Percentiles rank a stretch among this genome's conserved stretches.
Evolutionary conservation across 805 yeast species (phyloP).

Genomic region (Candida andamanensis): DNA sequence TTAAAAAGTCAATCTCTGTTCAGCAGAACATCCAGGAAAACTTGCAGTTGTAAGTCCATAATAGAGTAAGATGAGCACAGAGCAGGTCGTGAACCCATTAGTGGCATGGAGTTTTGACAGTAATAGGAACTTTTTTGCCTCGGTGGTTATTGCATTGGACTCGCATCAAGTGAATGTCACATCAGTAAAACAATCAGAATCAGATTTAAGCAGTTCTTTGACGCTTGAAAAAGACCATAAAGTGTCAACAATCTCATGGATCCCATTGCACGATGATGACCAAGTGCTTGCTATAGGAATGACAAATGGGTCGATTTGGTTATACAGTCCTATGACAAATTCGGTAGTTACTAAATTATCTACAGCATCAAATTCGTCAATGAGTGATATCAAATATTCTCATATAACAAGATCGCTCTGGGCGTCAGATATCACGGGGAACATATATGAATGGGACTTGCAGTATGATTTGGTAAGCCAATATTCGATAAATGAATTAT

Average conservation of each 20-base stretch:
- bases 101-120: constrained; percentile 54
- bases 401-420: constrained; percentile 43
- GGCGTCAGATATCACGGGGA: constrained; percentile 56
- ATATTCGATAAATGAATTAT: constrained; percentile 36
- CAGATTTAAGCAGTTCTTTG: constrained; percentile 43
- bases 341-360: constrained; percentile 49
- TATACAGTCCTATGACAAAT: constrained; percentile 65
- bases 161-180: constrained; percentile 65
- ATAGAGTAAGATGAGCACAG: too few species aligned
- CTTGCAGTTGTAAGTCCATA: too few species aligned
- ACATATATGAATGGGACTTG: constrained; percentile 59
- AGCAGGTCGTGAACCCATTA: constrained; percentile 19
- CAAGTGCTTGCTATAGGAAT: constrained; percentile 57
- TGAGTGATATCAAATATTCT: constrained; percentile 47
- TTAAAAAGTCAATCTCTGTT: too few species aligned
- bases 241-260: constrained; percentile 53
- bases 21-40: too few species aligned
- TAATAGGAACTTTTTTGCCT: constrained; percentile 56
- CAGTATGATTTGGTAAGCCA: constrained; percentile 35
- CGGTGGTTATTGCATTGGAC: constrained; percentile 63
- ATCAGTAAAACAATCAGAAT: constrained; percentile 39
- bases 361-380: constrained; percentile 41
- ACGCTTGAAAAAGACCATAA: constrained; percentile 48
- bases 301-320: constrained; percentile 55
- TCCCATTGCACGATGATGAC: constrained; percentile 32